Percentiles rank a stretch among this genome's conserved stretches.
phyloP scores from a whole-genome alignment of 495 filamentous ascomycete genomes.

The Aspergillus diversus region DNA sequence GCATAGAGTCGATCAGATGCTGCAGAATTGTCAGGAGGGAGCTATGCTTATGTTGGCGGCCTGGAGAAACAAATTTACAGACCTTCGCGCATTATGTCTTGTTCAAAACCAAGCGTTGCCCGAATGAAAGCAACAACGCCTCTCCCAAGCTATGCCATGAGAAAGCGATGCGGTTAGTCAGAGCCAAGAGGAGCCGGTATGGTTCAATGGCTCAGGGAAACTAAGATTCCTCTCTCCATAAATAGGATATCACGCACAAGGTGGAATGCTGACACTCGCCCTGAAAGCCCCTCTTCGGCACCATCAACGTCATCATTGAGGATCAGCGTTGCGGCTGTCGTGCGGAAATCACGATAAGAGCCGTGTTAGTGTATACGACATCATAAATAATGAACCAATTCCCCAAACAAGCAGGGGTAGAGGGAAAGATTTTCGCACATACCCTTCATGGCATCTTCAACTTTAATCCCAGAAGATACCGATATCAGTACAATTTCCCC shows the following conservation, averaged over 20 bases:
- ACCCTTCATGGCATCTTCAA: slow-evolving; percentile 68
- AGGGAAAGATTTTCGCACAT: slow-evolving; percentile 22
- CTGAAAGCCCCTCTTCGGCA: slow-evolving; percentile 74
- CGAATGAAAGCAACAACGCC: slow-evolving; percentile 83
- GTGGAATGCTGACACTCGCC: slow-evolving; percentile 87
- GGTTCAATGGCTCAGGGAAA: slow-evolving; percentile 9
- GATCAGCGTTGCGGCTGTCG: slow-evolving; percentile 62
- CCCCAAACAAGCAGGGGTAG: slow-evolving; percentile 8
- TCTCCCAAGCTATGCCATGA: slow-evolving; percentile 64
- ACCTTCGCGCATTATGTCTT: slow-evolving; percentile 89
- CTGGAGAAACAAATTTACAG: slow-evolving; percentile 7
- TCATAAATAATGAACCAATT: background rate
- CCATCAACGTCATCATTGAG: slow-evolving; percentile 93
- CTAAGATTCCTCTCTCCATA: background rate
- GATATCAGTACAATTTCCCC: slow-evolving; percentile 26
- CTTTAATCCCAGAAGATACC: slow-evolving; percentile 37
- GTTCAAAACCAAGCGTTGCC: slow-evolving; percentile 90
- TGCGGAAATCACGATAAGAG: slow-evolving; percentile 2
- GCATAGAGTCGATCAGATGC: slow-evolving; percentile 73
- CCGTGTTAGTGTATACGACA: slow-evolving; percentile 13
- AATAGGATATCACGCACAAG: slow-evolving; percentile 50
- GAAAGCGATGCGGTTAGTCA: slow-evolving; percentile 18
- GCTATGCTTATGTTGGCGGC: slow-evolving; percentile 9
- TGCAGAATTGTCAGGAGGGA: slow-evolving; percentile 30
- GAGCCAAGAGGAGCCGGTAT: background rate